Conservation (phyloP, 352 stramenopile species). For the Phytophthora idaei region DNA sequence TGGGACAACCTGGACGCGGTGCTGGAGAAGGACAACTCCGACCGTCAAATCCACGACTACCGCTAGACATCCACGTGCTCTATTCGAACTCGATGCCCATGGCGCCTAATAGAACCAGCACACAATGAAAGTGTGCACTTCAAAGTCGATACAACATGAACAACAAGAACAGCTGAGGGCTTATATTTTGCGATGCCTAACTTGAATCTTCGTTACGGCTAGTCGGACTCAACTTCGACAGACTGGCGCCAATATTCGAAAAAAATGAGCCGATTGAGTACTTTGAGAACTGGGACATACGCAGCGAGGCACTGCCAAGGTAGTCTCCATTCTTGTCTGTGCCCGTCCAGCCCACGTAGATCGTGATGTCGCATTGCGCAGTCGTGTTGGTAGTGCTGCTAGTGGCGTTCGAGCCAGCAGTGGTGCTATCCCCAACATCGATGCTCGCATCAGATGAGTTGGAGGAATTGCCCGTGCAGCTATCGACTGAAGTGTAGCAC, state of each 20-base stretch:
- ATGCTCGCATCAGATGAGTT: conserved; percentile 26
- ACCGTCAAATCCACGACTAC: conserved; percentile 70
- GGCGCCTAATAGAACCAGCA: conserved; percentile 11
- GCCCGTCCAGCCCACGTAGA: conserved; percentile 84
- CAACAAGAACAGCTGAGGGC: conserved; percentile 4
- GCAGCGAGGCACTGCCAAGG: conserved; percentile 72
- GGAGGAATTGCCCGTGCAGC: conserved; percentile 31
- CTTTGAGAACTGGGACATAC: conserved; percentile 85
- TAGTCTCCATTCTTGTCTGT: conserved; percentile 84
- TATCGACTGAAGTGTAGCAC: conserved; percentile 53
- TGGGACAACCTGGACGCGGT: conserved; percentile 74
- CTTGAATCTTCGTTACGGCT: conserved; percentile 50
- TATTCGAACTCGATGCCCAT: conserved; percentile 1
- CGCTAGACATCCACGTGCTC: conserved; percentile 27
- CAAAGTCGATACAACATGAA: conserved; percentile 10
- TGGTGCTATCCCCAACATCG: conserved; percentile 26
- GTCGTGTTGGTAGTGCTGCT: conserved; percentile 40
- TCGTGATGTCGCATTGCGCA: conserved; percentile 64
- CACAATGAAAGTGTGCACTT: conserved; percentile 15
- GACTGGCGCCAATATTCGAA: conserved; percentile 61
- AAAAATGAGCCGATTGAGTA: conserved; percentile 86
- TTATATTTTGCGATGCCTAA: conserved; percentile 4
- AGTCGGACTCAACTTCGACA: conserved; percentile 51
- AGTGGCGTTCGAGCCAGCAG: conserved; percentile 22
- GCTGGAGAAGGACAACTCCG: conserved; percentile 53